A percentile compares a stretch with the other conserved stretches of the same genome.
These are phyloP conservation scores for Ilex paraguariensis DNA, from an alignment of 305 asterid genomes.

Conservation along the genomic window DNA sequence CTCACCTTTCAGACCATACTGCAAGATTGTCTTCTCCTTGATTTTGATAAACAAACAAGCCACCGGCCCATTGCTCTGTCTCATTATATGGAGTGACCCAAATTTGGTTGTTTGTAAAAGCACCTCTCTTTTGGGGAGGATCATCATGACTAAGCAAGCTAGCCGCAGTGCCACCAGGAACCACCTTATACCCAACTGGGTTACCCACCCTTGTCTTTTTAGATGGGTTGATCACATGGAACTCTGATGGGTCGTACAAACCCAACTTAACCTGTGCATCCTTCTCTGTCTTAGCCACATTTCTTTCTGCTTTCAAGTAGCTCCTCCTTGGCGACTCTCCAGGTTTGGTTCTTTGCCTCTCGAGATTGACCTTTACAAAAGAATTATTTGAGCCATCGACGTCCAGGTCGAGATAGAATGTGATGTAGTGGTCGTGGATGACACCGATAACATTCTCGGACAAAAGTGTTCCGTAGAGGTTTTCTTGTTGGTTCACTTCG, in stretches of 20 bases:
- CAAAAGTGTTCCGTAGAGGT: constrained; percentile 65
- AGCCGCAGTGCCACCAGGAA: constrained; percentile 84
- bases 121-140: constrained; percentile 84
- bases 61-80: constrained; percentile 91
- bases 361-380: constrained; percentile 70
- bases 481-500: constrained; percentile 52
- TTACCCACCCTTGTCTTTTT: constrained; percentile 81
- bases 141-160: constrained; percentile 69
- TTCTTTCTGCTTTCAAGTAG: constrained; percentile 68
- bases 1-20: constrained; percentile 82
- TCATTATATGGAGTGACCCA: constrained; percentile 87
- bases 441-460: constrained; percentile 89
- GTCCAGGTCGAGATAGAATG: constrained; percentile 89
- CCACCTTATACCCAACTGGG: constrained; percentile 86
- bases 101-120: constrained; percentile 85
- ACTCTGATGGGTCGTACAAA: constrained; percentile 73
- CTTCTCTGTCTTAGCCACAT: constrained; percentile 76
- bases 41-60: constrained; percentile 68
- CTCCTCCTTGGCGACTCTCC: constrained; percentile 66
- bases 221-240: constrained; percentile 68
- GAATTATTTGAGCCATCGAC: constrained; percentile 70
- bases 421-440: constrained; percentile 85
- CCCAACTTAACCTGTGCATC: constrained; percentile 84
- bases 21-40: constrained; percentile 81
- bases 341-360: constrained; percentile 46